Conservation (phyloP, 495 filamentous ascomycete species). For the Jackrogersella multiformis region DNA sequence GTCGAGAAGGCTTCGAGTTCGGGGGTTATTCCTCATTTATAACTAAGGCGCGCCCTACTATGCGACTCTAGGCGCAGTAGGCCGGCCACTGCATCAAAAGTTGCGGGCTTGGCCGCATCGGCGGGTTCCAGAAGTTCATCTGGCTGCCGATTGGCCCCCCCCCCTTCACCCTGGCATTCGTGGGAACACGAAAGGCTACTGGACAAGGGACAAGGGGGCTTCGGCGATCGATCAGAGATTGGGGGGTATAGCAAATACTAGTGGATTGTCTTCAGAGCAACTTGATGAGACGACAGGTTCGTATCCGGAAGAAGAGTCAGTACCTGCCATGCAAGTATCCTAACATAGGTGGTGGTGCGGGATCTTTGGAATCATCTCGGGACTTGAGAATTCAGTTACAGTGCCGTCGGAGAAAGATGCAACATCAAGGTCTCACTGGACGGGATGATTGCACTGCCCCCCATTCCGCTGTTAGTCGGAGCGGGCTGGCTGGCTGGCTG, state of each 20-base stretch:
- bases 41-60: slow-evolving; percentile 28
- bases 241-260: slow-evolving; percentile 23
- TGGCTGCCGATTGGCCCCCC: slow-evolving; percentile 39
- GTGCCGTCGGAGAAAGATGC: slow-evolving; percentile 27
- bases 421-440: slow-evolving; percentile 29
- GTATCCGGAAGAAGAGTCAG: slow-evolving; percentile 18
- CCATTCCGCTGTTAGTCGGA: slow-evolving; percentile 15
- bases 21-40: slow-evolving; percentile 40
- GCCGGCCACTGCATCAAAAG: slow-evolving; percentile 30
- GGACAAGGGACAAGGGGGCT: slow-evolving; percentile 22
- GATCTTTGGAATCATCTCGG: slow-evolving; percentile 38
- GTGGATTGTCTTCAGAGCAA: slow-evolving; percentile 11
- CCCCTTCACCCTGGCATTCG: slow-evolving; percentile 20
- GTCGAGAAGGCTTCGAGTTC: slow-evolving; percentile 15
- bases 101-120: slow-evolving; percentile 44
- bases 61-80: slow-evolving; percentile 34
- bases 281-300: slow-evolving; percentile 34
- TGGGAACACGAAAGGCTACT: slow-evolving; percentile 29
- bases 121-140: slow-evolving; percentile 39
- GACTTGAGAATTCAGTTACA: slow-evolving; percentile 35
- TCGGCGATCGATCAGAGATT: slow-evolving; percentile 40
- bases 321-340: slow-evolving; percentile 13
- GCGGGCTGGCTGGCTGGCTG: neutral
- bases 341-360: slow-evolving; percentile 21
- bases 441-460: slow-evolving; percentile 34